Percentiles rank a stretch among this genome's conserved stretches.
Conservation (phyloP, 2,329 filamentous ascomycete species). For the Fusarium longipes region DNA sequence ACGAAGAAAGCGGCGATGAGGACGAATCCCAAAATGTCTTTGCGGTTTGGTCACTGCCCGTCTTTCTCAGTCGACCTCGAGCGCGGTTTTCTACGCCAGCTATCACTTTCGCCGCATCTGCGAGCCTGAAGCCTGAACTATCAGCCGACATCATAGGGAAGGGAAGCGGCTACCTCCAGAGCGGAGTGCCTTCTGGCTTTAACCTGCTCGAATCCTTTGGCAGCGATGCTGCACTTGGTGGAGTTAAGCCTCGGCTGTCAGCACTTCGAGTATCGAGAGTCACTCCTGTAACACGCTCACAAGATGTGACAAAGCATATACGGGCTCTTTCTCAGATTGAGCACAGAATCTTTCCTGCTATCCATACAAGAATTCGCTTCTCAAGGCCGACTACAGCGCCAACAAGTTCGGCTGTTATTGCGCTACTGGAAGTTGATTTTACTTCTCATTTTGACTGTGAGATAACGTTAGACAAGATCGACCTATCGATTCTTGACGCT, state of each 20-base stretch:
- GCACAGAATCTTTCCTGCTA: slow-evolving; percentile 73
- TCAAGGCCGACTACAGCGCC: slow-evolving; percentile 70
- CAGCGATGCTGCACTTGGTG: slow-evolving; percentile 70
- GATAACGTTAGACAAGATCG: slow-evolving; percentile 69
- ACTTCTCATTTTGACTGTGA: slow-evolving; percentile 76
- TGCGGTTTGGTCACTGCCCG: slow-evolving; percentile 69
- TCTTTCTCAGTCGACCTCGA: slow-evolving; percentile 69
- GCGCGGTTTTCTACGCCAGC: slow-evolving; percentile 74
- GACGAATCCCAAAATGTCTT: slow-evolving; percentile 57
- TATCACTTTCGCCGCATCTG: slow-evolving; percentile 72
- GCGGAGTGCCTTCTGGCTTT: slow-evolving; percentile 74
- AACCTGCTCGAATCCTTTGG: slow-evolving; percentile 83
- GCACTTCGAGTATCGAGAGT: slow-evolving; percentile 80
- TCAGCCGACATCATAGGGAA: slow-evolving; percentile 44
- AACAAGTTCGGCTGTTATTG: slow-evolving; percentile 70
- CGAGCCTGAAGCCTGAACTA: slow-evolving; percentile 66
- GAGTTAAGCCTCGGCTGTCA: slow-evolving; percentile 74
- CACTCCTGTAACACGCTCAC: slow-evolving; percentile 71
- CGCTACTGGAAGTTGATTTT: slow-evolving; percentile 79
- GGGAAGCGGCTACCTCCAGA: slow-evolving; percentile 74
- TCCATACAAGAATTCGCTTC: slow-evolving; percentile 80
- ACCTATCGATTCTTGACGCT: slow-evolving; percentile 68
- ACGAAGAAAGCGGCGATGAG: slow-evolving; percentile 40
- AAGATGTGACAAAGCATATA: slow-evolving; percentile 72
- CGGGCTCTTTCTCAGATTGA: slow-evolving; percentile 71